These are phyloP conservation scores for Nicotiana obtusifolia DNA, from an alignment of 257 asterid species.

Conservation along the genomic window DNA sequence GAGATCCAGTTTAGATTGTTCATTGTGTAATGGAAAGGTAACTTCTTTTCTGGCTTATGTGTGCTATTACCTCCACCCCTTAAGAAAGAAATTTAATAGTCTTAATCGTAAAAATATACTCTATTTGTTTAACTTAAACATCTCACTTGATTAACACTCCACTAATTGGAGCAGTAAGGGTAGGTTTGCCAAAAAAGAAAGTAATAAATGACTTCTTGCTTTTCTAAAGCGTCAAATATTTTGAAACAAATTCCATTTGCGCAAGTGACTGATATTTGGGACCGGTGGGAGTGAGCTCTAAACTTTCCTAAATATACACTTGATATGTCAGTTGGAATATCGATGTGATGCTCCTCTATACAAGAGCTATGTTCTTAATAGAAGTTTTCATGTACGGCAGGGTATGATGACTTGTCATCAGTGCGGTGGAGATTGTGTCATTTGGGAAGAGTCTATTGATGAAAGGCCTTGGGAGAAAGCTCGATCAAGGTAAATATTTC, in stretches of 20 bases:
- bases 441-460: slow-evolving; percentile 95
- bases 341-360: neutral
- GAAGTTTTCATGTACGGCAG: slow-evolving; percentile 24
- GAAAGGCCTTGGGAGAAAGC: slow-evolving; percentile 98
- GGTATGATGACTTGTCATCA: slow-evolving; percentile 67
- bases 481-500: slow-evolving; percentile 55
- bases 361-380: neutral
- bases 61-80: too few relatives aligned
- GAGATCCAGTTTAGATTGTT: slow-evolving; percentile 82
- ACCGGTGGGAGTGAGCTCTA: neutral
- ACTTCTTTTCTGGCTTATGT: neutral
- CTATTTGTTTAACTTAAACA: too few relatives aligned
- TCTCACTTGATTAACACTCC: too few relatives aligned
- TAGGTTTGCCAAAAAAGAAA: too few relatives aligned
- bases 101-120: too few relatives aligned
- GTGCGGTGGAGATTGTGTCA: slow-evolving; percentile 89
- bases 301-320: neutral
- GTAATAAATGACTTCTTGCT: too few relatives aligned
- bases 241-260: too few relatives aligned
- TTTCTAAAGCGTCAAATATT: too few relatives aligned
- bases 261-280: too few relatives aligned
- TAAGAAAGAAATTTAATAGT: too few relatives aligned
- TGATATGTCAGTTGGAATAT: neutral
- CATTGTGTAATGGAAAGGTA: slow-evolving; percentile 76
- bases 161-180: too few relatives aligned